Conservation (phyloP, 2,329 filamentous ascomycete genomes). For the Diaporthe helianthi region DNA sequence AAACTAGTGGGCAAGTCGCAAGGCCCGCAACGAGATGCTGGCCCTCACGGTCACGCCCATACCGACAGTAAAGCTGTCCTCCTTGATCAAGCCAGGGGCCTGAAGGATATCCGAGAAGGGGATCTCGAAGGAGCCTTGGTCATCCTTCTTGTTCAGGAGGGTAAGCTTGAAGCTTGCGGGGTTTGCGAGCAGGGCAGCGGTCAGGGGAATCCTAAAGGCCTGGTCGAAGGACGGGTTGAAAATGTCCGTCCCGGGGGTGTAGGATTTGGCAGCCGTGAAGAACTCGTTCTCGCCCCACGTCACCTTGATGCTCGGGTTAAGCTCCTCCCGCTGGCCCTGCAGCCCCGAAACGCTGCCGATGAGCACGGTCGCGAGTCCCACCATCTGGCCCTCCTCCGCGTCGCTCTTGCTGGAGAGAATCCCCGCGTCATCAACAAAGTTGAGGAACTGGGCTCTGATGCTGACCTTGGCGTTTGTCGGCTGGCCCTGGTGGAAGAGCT, state of each 20-base stretch:
- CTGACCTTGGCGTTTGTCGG: constrained; percentile 45
- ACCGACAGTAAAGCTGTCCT: constrained; percentile 46
- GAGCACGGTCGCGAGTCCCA: constrained; percentile 51
- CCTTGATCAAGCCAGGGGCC: constrained; percentile 42
- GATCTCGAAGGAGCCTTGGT: constrained; percentile 46
- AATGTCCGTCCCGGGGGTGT: constrained; percentile 54
- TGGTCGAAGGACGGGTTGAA: constrained; percentile 56
- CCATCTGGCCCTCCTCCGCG: constrained; percentile 42
- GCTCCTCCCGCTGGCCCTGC: constrained; percentile 50
- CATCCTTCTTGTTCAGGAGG: constrained; percentile 45
- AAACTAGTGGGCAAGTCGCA: constrained; percentile 29
- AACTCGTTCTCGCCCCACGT: constrained; percentile 51
- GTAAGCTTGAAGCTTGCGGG: constrained; percentile 43
- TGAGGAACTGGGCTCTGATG: constrained; percentile 49
- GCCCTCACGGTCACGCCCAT: constrained; percentile 45
- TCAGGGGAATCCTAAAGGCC: constrained; percentile 51
- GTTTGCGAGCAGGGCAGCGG: constrained; percentile 40
- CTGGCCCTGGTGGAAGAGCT: constrained; percentile 47
- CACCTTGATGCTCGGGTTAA: constrained; percentile 54
- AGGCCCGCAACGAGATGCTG: constrained; percentile 45
- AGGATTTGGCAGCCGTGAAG: constrained; percentile 50
- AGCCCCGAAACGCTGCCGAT: constrained; percentile 51
- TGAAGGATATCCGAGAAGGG: constrained; percentile 45
- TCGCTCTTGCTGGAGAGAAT: constrained; percentile 42
- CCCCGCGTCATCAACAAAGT: constrained; percentile 47